A percentile compares a stretch with the other conserved stretches of the same genome.
Conservation (phyloP, 1,284 basidiomycete species). For the Apiotrichum domesticum region DNA sequence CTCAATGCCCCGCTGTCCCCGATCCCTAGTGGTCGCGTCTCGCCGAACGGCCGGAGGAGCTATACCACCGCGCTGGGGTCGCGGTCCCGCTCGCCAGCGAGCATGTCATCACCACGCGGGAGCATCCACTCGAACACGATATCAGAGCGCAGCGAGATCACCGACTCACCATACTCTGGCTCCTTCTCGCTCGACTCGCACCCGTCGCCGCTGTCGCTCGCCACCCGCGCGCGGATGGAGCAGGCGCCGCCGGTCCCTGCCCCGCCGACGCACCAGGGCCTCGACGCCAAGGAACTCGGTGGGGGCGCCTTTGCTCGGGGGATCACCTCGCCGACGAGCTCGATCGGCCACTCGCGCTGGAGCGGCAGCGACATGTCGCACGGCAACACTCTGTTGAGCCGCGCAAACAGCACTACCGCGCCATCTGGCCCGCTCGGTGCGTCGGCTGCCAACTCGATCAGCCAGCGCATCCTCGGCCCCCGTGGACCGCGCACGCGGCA, state of each 20-base stretch:
- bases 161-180: background rate
- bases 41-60: conserved; percentile 10
- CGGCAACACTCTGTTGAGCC: conserved; percentile 1
- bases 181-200: background rate
- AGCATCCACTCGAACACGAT: background rate
- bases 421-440: conserved; percentile 18
- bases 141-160: background rate
- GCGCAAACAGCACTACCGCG: conserved; percentile 11
- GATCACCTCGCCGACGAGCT: background rate
- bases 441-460: conserved; percentile 24
- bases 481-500: background rate
- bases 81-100: conserved; percentile 9
- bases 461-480: background rate
- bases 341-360: background rate
- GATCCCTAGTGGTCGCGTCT: background rate
- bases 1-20: background rate
- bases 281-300: conserved; percentile 2
- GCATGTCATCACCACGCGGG: background rate
- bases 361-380: background rate
- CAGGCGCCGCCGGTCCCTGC: background rate
- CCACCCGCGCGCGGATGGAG: background rate
- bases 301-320: background rate
- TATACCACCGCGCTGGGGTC: conserved; percentile 35
- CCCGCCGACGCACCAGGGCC: background rate
- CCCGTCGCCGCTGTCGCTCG: conserved; percentile 8